Percentiles rank a stretch among this genome's conserved stretches.
These are phyloP conservation scores for Cymbidium sinense DNA, from an alignment of 106 monocot genomes.

Conservation along the genomic window DNA sequence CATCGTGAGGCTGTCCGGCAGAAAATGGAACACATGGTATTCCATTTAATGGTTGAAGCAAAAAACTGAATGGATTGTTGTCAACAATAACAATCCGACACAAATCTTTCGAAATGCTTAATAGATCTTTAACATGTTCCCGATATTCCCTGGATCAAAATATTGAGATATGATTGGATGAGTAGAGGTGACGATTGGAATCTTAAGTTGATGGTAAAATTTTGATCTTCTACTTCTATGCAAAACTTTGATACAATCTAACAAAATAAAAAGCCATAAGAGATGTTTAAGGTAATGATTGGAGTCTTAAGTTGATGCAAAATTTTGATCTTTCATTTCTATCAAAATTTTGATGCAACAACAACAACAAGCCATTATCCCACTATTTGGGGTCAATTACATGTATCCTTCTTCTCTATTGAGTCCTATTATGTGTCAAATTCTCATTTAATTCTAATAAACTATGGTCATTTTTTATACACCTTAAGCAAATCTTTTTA, in stretches of 20 bases:
- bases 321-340: too few species aligned
- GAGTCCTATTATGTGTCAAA: too few species aligned
- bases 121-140: slow-evolving; percentile 57
- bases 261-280: background rate
- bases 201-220: background rate
- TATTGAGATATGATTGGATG: background rate
- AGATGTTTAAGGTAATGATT: too few species aligned
- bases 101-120: slow-evolving; percentile 30
- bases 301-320: too few species aligned
- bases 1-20: slow-evolving; percentile 63
- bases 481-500: too few species aligned
- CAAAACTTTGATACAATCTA: background rate
- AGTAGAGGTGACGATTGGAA: background rate
- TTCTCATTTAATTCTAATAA: too few species aligned
- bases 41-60: slow-evolving; percentile 70
- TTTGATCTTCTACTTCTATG: background rate
- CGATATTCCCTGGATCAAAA: slow-evolving; percentile 28
- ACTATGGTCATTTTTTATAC: too few species aligned
- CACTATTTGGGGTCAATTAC: too few species aligned
- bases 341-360: too few species aligned
- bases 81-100: slow-evolving; percentile 48
- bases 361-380: too few species aligned
- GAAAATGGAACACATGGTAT: slow-evolving; percentile 75
- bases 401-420: too few species aligned
- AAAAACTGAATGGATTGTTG: slow-evolving; percentile 80